These are phyloP conservation scores for Vachellia collinsii DNA, from an alignment of 306 rosid species.

Conservation along the genomic window DNA sequence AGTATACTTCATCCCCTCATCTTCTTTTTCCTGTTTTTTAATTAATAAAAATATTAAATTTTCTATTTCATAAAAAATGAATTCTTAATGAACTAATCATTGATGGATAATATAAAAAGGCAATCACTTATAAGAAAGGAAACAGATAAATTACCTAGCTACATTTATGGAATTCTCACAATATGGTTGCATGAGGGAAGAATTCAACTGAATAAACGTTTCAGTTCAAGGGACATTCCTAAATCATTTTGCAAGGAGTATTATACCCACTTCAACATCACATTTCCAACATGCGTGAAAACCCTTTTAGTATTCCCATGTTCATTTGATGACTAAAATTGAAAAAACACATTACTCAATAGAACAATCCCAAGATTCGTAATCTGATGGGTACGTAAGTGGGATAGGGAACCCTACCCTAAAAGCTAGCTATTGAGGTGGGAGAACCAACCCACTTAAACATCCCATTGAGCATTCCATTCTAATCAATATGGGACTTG, in stretches of 20 bases:
- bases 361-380: not conserved
- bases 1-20: not conserved
- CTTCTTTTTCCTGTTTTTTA: not conserved
- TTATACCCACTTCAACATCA: too few species aligned
- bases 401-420: too few species aligned
- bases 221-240: not conserved
- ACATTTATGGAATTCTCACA: not conserved
- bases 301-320: not conserved
- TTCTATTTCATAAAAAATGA: not conserved
- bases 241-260: too few species aligned
- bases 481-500: too few species aligned
- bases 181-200: not conserved
- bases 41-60: not conserved
- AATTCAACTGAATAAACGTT: not conserved
- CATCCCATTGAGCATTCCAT: too few species aligned
- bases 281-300: not conserved
- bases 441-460: too few species aligned
- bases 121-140: not conserved
- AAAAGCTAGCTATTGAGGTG: too few species aligned
- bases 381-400: too few species aligned
- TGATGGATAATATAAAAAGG: not conserved
- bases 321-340: too few species aligned
- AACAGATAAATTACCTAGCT: not conserved
- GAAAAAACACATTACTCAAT: not conserved
- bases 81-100: not conserved